phyloP scores from a whole-genome alignment of 805 yeast genomes.

The Candida adriatica region DNA sequence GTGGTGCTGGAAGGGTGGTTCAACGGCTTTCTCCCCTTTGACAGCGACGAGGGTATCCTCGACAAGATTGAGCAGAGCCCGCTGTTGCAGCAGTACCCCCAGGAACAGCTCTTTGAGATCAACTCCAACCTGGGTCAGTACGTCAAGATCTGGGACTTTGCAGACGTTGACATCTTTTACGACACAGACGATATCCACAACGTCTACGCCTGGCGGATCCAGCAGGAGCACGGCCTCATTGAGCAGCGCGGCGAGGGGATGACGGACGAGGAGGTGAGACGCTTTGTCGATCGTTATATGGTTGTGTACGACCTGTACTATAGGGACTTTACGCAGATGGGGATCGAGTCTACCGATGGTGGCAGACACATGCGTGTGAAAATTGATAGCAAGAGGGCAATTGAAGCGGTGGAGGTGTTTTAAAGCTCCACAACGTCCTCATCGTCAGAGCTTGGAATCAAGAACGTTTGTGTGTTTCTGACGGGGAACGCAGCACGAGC shows the following conservation, averaged over 20 bases:
- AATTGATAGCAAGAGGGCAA: constrained; percentile 12
- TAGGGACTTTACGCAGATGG: constrained; percentile 30
- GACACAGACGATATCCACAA: constrained; percentile 52
- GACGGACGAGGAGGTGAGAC: constrained; percentile 61
- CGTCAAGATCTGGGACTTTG: constrained; percentile 44
- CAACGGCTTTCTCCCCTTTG: constrained; percentile 56
- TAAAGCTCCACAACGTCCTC: constrained; percentile 10
- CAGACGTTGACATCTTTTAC: constrained; percentile 56
- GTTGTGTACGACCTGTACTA: constrained; percentile 76
- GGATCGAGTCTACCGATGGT: constrained; percentile 17
- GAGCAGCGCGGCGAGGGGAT: constrained; percentile 60
- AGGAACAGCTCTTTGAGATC: constrained; percentile 30
- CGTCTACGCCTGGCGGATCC: constrained; percentile 73
- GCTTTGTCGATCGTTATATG: constrained; percentile 79
- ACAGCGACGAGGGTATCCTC: constrained; percentile 20
- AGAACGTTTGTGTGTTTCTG: no score
- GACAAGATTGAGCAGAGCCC: constrained; percentile 15
- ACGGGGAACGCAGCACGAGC: no score
- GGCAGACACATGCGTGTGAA: constrained; percentile 14
- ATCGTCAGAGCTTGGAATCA: no score
- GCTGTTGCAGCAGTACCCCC: constrained; percentile 23
- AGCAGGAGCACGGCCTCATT: constrained; percentile 58
- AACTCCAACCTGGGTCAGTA: constrained; percentile 50
- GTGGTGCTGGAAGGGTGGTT: constrained; percentile 94
- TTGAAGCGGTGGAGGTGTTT: constrained; percentile 8